Conservation (phyloP, 2,329 filamentous ascomycete species). For the Aquanectria penicillioides region DNA sequence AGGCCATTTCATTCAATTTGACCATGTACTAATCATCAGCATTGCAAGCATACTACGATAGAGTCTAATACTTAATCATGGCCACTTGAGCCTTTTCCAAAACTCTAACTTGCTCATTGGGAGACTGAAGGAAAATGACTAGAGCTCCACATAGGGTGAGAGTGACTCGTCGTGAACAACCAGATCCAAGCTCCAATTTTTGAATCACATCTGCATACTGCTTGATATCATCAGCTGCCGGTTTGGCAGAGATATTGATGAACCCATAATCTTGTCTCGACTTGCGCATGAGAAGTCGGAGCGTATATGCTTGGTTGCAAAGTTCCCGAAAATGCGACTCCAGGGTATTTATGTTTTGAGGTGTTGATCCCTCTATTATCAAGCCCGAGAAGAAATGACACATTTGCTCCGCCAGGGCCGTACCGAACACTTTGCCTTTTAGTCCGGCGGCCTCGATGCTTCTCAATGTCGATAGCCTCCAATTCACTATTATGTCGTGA, state of each 20-base stretch:
- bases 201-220: background rate
- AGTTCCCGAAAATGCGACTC: background rate
- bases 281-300: conserved; percentile 15
- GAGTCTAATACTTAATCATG: background rate
- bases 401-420: conserved; percentile 3
- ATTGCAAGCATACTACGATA: too few relatives aligned
- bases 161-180: background rate
- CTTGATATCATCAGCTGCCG: background rate
- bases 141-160: conserved; percentile 6
- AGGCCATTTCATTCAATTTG: too few relatives aligned
- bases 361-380: background rate
- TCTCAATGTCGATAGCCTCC: conserved; percentile 13
- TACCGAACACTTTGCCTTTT: background rate
- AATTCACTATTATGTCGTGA: background rate
- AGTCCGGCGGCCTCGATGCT: background rate
- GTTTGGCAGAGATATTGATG: background rate
- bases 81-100: conserved; percentile 11
- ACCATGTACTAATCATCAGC: too few relatives aligned
- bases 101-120: background rate
- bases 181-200: background rate
- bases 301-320: conserved; percentile 1
- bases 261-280: background rate
- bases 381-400: background rate
- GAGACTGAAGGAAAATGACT: background rate
- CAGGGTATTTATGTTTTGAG: background rate